Evolutionary conservation across 2,329 filamentous ascomycete species (phyloP).

Genomic region (Parafenestella ontariensis): DNA sequence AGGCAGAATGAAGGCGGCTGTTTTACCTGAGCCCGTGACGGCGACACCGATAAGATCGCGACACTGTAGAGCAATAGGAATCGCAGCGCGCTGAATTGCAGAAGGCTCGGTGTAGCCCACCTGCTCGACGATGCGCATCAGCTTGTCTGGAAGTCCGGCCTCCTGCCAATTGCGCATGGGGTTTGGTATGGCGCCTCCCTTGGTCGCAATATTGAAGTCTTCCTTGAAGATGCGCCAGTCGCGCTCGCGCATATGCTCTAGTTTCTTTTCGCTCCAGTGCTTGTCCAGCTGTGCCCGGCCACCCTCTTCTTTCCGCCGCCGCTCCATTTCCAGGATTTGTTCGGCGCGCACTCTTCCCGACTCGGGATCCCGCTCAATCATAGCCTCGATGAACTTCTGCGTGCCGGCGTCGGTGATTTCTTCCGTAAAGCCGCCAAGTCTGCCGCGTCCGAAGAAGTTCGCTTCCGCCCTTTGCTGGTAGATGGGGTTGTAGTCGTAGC

Average conservation of each 20-base stretch:
- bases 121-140: constrained; percentile 81
- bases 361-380: constrained; percentile 77
- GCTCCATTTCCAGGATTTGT: constrained; percentile 85
- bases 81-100: constrained; percentile 90
- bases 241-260: constrained; percentile 93
- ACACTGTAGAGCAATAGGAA: constrained; percentile 90
- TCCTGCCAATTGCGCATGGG: constrained; percentile 96
- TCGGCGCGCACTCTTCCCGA: constrained; percentile 78
- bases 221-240: constrained; percentile 99
- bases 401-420: constrained; percentile 61
- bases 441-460: constrained; percentile 73
- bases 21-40: constrained; percentile 98
- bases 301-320: constrained; percentile 75
- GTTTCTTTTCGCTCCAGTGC: constrained; percentile 93
- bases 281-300: constrained; percentile 79
- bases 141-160: constrained; percentile 75
- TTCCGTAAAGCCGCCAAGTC: constrained; percentile 71
- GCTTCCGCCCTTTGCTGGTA: constrained; percentile 73
- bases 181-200: constrained; percentile 89
- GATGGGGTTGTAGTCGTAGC: constrained; percentile 79
- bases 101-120: constrained; percentile 94
- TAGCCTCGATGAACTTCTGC: constrained; percentile 68
- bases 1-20: constrained; percentile 90
- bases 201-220: constrained; percentile 95
- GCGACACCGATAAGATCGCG: constrained; percentile 98